Base-by-base conservation (phyloP, 225 moss, liverwort and hornwort genomes). In the Polytrichum formosum region DNA sequence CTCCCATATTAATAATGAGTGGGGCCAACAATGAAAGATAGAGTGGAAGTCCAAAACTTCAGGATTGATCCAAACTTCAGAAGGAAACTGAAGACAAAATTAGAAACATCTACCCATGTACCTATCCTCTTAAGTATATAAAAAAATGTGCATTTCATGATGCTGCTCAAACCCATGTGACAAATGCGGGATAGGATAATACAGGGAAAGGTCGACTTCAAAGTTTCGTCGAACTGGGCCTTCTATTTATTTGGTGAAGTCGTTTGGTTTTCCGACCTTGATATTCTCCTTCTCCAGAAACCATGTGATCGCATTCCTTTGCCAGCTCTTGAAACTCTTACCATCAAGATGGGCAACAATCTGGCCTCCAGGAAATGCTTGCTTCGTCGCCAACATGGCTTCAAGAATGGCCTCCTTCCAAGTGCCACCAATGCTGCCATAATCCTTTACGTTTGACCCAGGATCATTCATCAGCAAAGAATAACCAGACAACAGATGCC, bases 271-370 rank as follows among this genome's bases (percentile, higher is more conserved):
- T 20, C 90, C 95, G 0, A 91, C 30, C 16, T 78, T 78, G 69
- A 96, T 87, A 1, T 75, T 77, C 77, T 96, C 85, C 74, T 87
- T 88, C 25, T 83, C 88, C 64, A 96, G 65, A 70, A 91, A 96
- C 91, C 87, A 88, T 7, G 72, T 75, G 2, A 93, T 93, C 1
- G 95, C 91, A 66, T 79, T 93, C 73, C 88, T 72, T 64, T 96
- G 93, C 95, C 95, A 93, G 71, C 91, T 82, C 82, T 96, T 96
- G 56, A 96, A 81, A 61, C 95, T 96, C 79, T 96, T 96, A 64
- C 82, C 79, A 70, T 96, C 95, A 1, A 96, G 77, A 74, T 96
- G 93, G 56, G 64, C 91, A 25, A 87, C 81, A n/a, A 96, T 73
- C 67, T 93, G 85, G 5, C 91, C 93, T 5, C 85, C 80, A 60